Evolutionary conservation across 2,329 filamentous ascomycete genomes (phyloP).

Genomic region (Dactylonectria macrodidyma): DNA sequence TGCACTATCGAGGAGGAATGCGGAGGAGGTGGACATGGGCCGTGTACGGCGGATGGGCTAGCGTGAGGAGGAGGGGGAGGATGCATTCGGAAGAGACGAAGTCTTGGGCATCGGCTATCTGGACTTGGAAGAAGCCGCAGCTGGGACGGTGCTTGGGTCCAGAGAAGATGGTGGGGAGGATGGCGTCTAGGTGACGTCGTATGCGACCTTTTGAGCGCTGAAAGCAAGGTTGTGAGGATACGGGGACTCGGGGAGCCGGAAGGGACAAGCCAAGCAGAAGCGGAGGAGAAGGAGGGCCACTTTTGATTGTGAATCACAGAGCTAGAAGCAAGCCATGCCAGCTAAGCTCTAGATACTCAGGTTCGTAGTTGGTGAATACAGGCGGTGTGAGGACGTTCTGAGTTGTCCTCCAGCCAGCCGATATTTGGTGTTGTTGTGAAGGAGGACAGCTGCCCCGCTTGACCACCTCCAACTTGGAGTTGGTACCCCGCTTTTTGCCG

Average conservation of each 20-base stretch:
- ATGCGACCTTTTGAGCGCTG: background rate
- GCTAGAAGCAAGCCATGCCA: background rate
- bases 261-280: background rate
- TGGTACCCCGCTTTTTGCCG: slow-evolving; percentile 4
- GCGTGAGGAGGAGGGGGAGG: slow-evolving; percentile 9
- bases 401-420: background rate
- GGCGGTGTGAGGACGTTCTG: background rate
- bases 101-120: slow-evolving; percentile 10
- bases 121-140: slow-evolving; percentile 13
- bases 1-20: slow-evolving; percentile 5
- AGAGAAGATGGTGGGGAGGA: slow-evolving; percentile 21
- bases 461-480: background rate
- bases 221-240: background rate
- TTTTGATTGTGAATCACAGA: background rate
- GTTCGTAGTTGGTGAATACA: background rate
- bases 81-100: slow-evolving; percentile 6
- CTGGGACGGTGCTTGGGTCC: slow-evolving; percentile 9
- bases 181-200: slow-evolving; percentile 16
- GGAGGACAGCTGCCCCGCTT: background rate
- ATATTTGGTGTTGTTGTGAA: background rate
- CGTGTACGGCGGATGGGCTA: slow-evolving; percentile 15
- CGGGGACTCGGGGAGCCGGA: background rate
- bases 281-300: background rate
- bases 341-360: background rate
- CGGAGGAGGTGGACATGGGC: slow-evolving; percentile 3